Conservation (phyloP, 2,329 filamentous ascomycete genomes). For the Escovopsis sp. region DNA sequence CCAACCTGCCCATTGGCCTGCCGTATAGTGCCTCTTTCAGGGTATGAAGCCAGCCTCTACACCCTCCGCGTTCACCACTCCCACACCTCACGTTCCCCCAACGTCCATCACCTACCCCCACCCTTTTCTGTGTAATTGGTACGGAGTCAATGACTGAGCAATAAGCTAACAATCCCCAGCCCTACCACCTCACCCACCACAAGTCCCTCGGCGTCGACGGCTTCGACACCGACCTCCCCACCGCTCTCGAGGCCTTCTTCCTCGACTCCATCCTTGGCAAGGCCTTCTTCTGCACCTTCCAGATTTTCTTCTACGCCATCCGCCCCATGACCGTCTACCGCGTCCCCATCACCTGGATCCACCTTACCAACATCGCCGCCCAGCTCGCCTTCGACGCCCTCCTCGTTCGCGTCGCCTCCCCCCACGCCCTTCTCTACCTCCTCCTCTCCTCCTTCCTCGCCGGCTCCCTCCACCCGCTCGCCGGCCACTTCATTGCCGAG, state of each 20-base stretch:
- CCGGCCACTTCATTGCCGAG: slow-evolving; percentile 96
- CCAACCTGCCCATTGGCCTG: slow-evolving; percentile 88
- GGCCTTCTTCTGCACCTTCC: slow-evolving; percentile 97
- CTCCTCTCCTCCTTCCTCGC: slow-evolving; percentile 85
- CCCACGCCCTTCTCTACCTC: slow-evolving; percentile 62
- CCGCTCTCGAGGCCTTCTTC: slow-evolving; percentile 76
- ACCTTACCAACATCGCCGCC: slow-evolving; percentile 62
- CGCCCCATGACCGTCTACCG: slow-evolving; percentile 90
- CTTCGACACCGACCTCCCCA: slow-evolving; percentile 90
- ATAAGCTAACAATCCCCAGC: slow-evolving; percentile 30
- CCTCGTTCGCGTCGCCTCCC: slow-evolving; percentile 45
- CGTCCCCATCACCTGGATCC: slow-evolving; percentile 72
- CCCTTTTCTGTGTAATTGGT: too few species aligned
- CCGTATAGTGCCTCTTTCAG: slow-evolving; percentile 95
- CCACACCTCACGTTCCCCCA: slow-evolving; percentile 96
- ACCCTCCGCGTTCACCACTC: slow-evolving; percentile 69
- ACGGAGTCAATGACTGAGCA: too few species aligned
- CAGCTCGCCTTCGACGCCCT: slow-evolving; percentile 66
- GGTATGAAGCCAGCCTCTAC: slow-evolving; percentile 31
- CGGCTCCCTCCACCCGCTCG: slow-evolving; percentile 82
- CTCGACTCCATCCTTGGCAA: slow-evolving; percentile 93
- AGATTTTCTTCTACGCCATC: slow-evolving; percentile 96
- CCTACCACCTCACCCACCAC: slow-evolving; percentile 97
- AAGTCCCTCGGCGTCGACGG: slow-evolving; percentile 95
- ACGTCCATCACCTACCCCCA: too few species aligned